Conservation (phyloP, 2,329 filamentous ascomycete species). For the Amylocarpus encephaloides region DNA sequence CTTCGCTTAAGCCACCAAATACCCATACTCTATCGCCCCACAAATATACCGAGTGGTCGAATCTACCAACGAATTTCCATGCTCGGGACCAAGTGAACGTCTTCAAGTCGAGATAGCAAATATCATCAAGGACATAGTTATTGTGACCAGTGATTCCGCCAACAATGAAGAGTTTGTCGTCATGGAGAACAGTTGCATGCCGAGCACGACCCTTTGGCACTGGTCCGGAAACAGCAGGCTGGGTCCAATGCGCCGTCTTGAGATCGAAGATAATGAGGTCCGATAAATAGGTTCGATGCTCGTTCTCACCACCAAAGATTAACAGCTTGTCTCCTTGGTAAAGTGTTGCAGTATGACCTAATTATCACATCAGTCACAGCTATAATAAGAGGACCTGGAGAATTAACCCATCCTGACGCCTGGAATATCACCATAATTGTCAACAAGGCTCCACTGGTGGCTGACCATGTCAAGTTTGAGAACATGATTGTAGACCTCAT, state of each 20-base stretch:
- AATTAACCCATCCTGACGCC: constrained; percentile 87
- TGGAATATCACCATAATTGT: constrained; percentile 97
- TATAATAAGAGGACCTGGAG: neutral
- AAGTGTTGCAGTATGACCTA: constrained; percentile 88
- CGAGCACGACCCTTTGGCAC: constrained; percentile 85
- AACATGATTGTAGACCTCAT: constrained; percentile 98
- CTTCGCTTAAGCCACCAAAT: constrained; percentile 87
- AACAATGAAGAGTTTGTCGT: constrained; percentile 93
- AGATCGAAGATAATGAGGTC: constrained; percentile 96
- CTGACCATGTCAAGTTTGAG: constrained; percentile 79
- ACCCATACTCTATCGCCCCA: constrained; percentile 93
- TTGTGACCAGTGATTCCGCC: constrained; percentile 93
- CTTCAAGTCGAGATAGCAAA: constrained; percentile 93
- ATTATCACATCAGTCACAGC: constrained; percentile 3
- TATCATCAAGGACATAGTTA: constrained; percentile 87
- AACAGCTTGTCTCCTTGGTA: constrained; percentile 94
- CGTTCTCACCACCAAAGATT: constrained; percentile 96
- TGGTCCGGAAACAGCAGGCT: constrained; percentile 77
- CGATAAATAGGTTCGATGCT: constrained; percentile 90
- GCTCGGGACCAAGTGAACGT: constrained; percentile 96
- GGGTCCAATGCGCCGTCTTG: constrained; percentile 90
- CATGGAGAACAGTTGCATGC: constrained; percentile 85
- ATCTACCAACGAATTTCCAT: constrained; percentile 91
- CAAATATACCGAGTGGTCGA: constrained; percentile 92
- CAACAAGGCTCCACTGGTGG: constrained; percentile 89